Evolutionary conservation across 2,329 filamentous ascomycete genomes (phyloP).

Genomic region (Penicillium oxalicum): DNA sequence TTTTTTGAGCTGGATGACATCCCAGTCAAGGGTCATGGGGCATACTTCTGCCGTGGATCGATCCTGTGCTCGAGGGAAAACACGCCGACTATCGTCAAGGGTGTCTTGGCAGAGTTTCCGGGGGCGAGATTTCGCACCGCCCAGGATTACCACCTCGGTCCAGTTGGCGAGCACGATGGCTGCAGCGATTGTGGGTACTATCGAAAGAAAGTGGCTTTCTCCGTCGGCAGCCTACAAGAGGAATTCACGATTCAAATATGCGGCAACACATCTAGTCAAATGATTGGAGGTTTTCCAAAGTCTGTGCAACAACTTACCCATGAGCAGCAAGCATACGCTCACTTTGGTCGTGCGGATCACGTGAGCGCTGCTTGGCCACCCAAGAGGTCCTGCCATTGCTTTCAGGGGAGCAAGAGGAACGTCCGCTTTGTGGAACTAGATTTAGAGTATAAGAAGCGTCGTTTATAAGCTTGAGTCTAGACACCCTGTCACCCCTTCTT

Average conservation of each 20-base stretch:
- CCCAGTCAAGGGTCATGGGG: constrained; percentile 2
- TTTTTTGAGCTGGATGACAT: constrained; percentile 19
- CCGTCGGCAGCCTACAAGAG: background rate
- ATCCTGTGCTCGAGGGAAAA: constrained; percentile 10
- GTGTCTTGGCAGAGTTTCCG: background rate
- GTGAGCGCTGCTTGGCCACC: no score
- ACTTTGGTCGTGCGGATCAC: background rate
- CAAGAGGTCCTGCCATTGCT: no score
- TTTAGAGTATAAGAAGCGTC: no score
- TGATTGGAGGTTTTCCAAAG: background rate
- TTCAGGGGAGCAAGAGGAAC: no score
- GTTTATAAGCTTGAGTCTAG: no score
- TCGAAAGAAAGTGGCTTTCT: background rate
- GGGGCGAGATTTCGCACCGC: background rate
- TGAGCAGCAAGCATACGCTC: background rate
- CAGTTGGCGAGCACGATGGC: background rate
- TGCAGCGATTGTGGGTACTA: background rate
- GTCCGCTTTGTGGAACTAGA: no score
- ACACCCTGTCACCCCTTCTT: no score
- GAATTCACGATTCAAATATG: background rate
- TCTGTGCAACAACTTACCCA: background rate
- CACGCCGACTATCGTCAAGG: background rate
- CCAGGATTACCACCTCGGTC: background rate
- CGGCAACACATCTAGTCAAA: background rate
- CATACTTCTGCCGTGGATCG: constrained; percentile 14